Percentiles rank a stretch among this genome's conserved stretches.
Evolutionary conservation across 1,139 yeast species (phyloP).

Genomic region (Wickerhamomyces sp.): DNA sequence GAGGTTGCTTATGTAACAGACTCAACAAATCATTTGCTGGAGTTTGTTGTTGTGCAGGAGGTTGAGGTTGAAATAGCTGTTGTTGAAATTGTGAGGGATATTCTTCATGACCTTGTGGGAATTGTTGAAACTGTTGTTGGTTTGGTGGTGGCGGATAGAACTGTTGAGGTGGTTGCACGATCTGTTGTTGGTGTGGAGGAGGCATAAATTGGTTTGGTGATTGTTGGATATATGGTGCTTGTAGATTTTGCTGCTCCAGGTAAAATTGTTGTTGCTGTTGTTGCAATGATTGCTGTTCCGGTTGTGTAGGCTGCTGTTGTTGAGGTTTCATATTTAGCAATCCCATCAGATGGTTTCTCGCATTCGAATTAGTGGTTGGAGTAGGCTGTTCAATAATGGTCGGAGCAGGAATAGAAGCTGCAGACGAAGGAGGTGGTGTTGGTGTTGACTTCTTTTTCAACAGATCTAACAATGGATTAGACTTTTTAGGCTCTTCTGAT

Average conservation of each 20-base stretch:
- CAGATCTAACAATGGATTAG: constrained; percentile 3
- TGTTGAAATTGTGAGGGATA: constrained; percentile 1
- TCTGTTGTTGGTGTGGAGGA: not conserved
- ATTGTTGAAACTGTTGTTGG: constrained; percentile 1
- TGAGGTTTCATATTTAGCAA: constrained; percentile 6
- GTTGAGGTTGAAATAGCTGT: constrained; percentile 5
- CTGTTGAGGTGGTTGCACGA: not conserved
- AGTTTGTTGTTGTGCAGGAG: not conserved
- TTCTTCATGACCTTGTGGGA: not conserved
- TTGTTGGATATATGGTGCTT: not conserved
- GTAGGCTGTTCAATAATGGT: too few relatives aligned
- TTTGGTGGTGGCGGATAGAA: not conserved
- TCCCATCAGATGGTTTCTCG: constrained; percentile 6
- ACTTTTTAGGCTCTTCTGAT: not conserved
- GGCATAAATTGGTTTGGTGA: not conserved
- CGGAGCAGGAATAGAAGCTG: not conserved
- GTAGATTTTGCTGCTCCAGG: too few relatives aligned
- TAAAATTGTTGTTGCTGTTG: not conserved
- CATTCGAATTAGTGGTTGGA: not conserved
- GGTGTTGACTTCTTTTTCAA: constrained; percentile 5
- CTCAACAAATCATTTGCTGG: constrained; percentile 17
- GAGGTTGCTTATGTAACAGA: constrained; percentile 12
- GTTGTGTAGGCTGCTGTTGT: not conserved
- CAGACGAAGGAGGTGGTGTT: not conserved
- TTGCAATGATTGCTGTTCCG: not conserved